These are phyloP conservation scores for Cordyceps farinosa DNA, from an alignment of 2,329 filamentous ascomycete species.

Conservation along the genomic window DNA sequence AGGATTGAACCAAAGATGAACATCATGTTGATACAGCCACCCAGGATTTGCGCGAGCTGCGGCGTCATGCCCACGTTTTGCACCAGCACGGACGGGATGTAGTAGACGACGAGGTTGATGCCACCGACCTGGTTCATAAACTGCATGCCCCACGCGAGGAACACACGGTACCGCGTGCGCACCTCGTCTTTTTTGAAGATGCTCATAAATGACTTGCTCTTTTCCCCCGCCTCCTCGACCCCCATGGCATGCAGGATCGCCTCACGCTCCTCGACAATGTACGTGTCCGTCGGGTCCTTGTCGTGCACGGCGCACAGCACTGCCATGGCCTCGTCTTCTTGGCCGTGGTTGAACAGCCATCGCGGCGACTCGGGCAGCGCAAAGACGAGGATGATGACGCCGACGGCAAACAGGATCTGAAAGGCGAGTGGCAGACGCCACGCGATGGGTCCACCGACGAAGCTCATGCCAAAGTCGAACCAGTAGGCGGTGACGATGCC, in stretches of 20 bases:
- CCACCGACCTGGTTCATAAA: conserved; percentile 49
- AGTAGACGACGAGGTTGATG: conserved; percentile 44
- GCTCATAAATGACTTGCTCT: conserved; percentile 35
- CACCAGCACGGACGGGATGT: conserved; percentile 31
- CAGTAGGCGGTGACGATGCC: conserved; percentile 35
- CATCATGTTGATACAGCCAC: conserved; percentile 36
- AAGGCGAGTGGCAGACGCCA: conserved; percentile 27
- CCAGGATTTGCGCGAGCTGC: conserved; percentile 32
- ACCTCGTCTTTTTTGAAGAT: conserved; percentile 43
- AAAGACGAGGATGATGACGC: conserved; percentile 33
- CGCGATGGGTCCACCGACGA: conserved; percentile 20
- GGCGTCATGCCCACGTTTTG: conserved; percentile 31
- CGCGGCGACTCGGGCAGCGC: conserved; percentile 40
- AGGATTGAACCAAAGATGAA: conserved; percentile 37
- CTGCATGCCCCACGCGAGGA: conserved; percentile 45
- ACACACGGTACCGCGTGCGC: conserved; percentile 40
- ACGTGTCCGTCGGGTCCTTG: conserved; percentile 32
- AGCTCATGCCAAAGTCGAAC: conserved; percentile 30
- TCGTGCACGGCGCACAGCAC: conserved; percentile 40
- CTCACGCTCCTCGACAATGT: conserved; percentile 32
- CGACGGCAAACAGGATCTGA: conserved; percentile 34
- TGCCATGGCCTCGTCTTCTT: conserved; percentile 33
- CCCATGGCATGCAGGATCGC: conserved; percentile 42
- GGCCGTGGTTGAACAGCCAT: conserved; percentile 37
- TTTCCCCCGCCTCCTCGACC: conserved; percentile 29